phyloP scores from a whole-genome alignment of 768 basidiomycete genomes.

The Trametes cubensis region DNA sequence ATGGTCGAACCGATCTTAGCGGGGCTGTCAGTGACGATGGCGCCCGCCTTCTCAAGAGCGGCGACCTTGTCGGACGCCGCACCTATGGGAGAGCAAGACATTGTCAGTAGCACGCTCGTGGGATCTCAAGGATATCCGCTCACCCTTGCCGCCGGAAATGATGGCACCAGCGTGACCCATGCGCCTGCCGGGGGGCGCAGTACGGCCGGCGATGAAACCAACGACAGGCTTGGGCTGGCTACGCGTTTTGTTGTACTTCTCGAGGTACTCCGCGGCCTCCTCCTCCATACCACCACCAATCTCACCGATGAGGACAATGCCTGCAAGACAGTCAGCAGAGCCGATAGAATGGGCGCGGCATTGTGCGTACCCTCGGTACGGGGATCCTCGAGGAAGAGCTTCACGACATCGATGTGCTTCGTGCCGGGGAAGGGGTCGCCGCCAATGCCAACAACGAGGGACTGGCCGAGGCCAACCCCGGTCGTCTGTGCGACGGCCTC shows the following conservation, averaged over 20 bases:
- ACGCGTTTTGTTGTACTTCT: slow-evolving; percentile 89
- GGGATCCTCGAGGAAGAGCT: slow-evolving; percentile 93
- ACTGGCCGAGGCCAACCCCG: slow-evolving; percentile 92
- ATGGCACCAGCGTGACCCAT: slow-evolving; percentile 99
- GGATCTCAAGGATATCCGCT: slow-evolving; percentile 20
- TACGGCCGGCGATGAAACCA: slow-evolving; percentile 96
- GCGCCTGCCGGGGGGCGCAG: slow-evolving; percentile 95
- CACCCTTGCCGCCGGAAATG: slow-evolving; percentile 96
- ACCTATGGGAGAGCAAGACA: slow-evolving; percentile 44
- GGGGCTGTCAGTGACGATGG: slow-evolving; percentile 90
- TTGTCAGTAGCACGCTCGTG: not conserved
- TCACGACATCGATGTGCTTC: slow-evolving; percentile 93
- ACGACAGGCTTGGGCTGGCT: slow-evolving; percentile 91
- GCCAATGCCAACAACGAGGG: slow-evolving; percentile 95
- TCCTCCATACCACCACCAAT: slow-evolving; percentile 99
- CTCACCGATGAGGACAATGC: slow-evolving; percentile 97
- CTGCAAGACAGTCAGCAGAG: slow-evolving; percentile 38
- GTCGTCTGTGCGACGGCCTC: slow-evolving; percentile 99
- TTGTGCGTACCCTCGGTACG: slow-evolving; percentile 77
- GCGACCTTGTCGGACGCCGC: slow-evolving; percentile 93
- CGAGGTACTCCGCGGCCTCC: slow-evolving; percentile 96
- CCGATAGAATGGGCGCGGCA: not conserved
- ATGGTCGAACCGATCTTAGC: slow-evolving; percentile 92
- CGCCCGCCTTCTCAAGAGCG: slow-evolving; percentile 90
- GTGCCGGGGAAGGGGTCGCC: slow-evolving; percentile 98